A percentile compares a stretch with the other conserved stretches of the same genome.
Conservation (phyloP, 2,329 filamentous ascomycete genomes). For the Ustulina deusta region DNA sequence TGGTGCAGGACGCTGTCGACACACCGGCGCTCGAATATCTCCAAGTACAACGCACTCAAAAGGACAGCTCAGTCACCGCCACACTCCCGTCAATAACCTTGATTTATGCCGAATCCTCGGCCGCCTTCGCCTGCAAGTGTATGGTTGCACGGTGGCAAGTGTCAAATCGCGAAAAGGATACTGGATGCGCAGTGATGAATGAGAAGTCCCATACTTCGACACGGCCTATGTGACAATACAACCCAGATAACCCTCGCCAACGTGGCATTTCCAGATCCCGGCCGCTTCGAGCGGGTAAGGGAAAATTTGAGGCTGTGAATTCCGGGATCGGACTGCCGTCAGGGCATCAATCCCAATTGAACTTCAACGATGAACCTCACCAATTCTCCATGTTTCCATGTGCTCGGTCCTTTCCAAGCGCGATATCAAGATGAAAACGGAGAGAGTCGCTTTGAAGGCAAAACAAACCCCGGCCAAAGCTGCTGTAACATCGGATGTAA, state of each 20-base stretch:
- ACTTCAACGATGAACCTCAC: conserved; percentile 12
- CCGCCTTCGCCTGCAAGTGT: conserved; percentile 9
- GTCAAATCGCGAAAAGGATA: conserved; percentile 8
- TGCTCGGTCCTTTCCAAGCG: not conserved
- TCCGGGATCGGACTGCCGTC: not conserved
- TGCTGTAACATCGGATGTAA: conserved; percentile 5
- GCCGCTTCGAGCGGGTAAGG: conserved; percentile 34
- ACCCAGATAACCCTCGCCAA: conserved; percentile 28
- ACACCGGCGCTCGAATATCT: conserved; percentile 27
- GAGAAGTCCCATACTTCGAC: conserved; percentile 21
- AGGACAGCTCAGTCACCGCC: not conserved
- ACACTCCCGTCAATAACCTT: conserved; percentile 10
- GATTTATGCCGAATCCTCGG: not conserved
- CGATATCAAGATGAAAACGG: not conserved
- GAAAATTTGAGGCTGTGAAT: conserved; percentile 24
- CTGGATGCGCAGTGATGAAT: conserved; percentile 16
- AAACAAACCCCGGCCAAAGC: not conserved
- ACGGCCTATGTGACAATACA: conserved; percentile 27
- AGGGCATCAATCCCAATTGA: conserved; percentile 6
- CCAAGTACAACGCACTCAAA: not conserved
- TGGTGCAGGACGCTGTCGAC: conserved; percentile 23
- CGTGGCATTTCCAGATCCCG: conserved; percentile 29
- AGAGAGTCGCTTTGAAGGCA: not conserved
- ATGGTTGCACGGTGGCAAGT: conserved; percentile 16
- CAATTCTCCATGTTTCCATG: not conserved